Conservation (phyloP, 345 rosid species). For the Salix udensis region DNA sequence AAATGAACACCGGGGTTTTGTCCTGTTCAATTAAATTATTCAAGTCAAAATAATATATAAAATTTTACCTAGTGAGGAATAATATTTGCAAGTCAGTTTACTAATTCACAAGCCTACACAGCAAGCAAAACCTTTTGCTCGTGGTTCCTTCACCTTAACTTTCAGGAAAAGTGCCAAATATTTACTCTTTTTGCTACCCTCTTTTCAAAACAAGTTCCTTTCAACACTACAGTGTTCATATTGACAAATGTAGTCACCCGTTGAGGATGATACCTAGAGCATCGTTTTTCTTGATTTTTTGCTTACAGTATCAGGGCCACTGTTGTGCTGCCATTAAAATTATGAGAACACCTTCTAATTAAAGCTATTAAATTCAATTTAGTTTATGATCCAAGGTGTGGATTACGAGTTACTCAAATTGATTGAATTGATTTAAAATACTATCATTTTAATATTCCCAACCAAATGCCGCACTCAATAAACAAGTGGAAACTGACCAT, state of each 20-base stretch:
- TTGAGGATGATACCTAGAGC: neutral
- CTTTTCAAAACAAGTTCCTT: neutral
- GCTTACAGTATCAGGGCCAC: neutral
- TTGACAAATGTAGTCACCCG: neutral
- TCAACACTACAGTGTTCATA: constrained; percentile 2
- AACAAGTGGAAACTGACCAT: neutral
- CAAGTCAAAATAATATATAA: too few species aligned
- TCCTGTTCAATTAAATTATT: neutral
- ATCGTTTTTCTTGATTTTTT: neutral
- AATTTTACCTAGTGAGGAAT: neutral
- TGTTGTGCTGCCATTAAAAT: neutral
- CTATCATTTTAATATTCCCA: neutral
- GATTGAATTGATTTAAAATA: too few species aligned
- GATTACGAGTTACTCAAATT: too few species aligned
- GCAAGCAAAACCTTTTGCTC: neutral
- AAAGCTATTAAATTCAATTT: too few species aligned
- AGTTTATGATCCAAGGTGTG: too few species aligned
- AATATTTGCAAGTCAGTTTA: neutral
- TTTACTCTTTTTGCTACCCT: neutral
- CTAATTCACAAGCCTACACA: neutral
- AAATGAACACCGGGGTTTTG: neutral
- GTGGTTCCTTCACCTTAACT: neutral
- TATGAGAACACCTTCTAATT: too few species aligned
- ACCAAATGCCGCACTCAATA: neutral
- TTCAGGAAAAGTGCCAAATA: constrained; percentile 9